Evolutionary conservation across 2,329 filamentous ascomycete species (phyloP), one percentile per base, ranked within the genome.

Genomic region (Botryotinia globosa): DNA sequence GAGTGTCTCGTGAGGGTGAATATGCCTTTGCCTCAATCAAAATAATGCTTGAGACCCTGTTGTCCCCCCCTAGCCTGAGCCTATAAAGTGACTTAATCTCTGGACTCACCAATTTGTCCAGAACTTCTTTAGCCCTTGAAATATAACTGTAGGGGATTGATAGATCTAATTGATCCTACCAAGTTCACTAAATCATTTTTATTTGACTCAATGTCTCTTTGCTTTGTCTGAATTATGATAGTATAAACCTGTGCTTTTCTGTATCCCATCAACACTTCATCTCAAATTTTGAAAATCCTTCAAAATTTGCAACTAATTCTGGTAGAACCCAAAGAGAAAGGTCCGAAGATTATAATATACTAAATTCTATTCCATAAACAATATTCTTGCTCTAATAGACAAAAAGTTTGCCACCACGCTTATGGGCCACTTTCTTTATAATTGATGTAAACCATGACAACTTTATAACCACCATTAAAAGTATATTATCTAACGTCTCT

Each of bases 121-220:
- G 14, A 18, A 20, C 18, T 32, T 67, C 9, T 56, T 44, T 14
- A 25, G 14, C 1, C 4, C 5, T 25, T 32, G 5, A 3, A 29
- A 16, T 16, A 0, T 32, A 42, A 5, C 14, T 7, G 8, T 5
- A 20, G 4, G 18, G 18, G 16, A 8, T 37, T 1, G 7, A 4
- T 3, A 0, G 25, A 32, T 1, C 3, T 4, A 2, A 42, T 32
- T 56, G 3, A 1, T 16, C 5, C 14, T n/a, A 32, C 5, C 4
- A 25, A 42, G 8, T 4, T 25, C 16, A 4, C 54, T 8, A 32
- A 32, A 56, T 42, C 6, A 10, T 3, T 32, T 68, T 7, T 5
- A 16, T 32, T 16, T 42, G 10, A 56, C 48, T 56, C 6, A 56
- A 25, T 42, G 22, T 5, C 34, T 42, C 20, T 22, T 42, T 4